Evolutionary conservation across 2,329 filamentous ascomycete genomes (phyloP).

Genomic region (Ophiocordyceps unilateralis): DNA sequence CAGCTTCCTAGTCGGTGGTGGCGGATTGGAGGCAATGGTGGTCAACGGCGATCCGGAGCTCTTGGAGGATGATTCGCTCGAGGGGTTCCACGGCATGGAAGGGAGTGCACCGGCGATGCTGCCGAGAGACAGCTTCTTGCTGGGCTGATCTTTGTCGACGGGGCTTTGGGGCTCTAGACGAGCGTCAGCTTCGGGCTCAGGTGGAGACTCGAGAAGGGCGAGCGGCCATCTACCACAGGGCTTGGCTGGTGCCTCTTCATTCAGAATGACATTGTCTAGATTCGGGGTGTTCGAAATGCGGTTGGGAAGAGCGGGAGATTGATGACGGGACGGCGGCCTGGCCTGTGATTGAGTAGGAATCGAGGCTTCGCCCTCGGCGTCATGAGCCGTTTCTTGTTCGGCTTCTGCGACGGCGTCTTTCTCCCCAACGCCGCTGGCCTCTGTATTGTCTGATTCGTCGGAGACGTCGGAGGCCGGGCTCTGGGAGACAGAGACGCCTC

Average conservation of each 20-base stretch:
- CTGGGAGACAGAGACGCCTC: slow-evolving; percentile 19
- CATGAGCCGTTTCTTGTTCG: neutral
- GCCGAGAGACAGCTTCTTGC: slow-evolving; percentile 44
- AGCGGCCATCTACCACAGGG: slow-evolving; percentile 12
- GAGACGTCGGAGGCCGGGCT: slow-evolving; percentile 9
- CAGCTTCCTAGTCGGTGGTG: slow-evolving; percentile 46
- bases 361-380: neutral
- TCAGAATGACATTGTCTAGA: slow-evolving; percentile 48
- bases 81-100: slow-evolving; percentile 54
- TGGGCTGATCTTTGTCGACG: slow-evolving; percentile 20
- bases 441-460: slow-evolving; percentile 4
- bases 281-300: slow-evolving; percentile 29
- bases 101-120: slow-evolving; percentile 59
- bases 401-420: neutral
- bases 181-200: slow-evolving; percentile 5
- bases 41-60: slow-evolving; percentile 19
- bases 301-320: slow-evolving; percentile 22
- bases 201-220: neutral
- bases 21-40: slow-evolving; percentile 13
- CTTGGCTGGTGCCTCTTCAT: slow-evolving; percentile 31
- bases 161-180: slow-evolving; percentile 14
- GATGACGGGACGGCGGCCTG: slow-evolving; percentile 9
- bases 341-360: slow-evolving; percentile 6
- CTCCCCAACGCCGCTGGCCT: slow-evolving; percentile 3
- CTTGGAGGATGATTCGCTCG: slow-evolving; percentile 31